Percentiles rank a stretch among this genome's conserved stretches.
phyloP scores from a whole-genome alignment of 169 alveolate genomes.

The Plasmodium vinckei region DNA sequence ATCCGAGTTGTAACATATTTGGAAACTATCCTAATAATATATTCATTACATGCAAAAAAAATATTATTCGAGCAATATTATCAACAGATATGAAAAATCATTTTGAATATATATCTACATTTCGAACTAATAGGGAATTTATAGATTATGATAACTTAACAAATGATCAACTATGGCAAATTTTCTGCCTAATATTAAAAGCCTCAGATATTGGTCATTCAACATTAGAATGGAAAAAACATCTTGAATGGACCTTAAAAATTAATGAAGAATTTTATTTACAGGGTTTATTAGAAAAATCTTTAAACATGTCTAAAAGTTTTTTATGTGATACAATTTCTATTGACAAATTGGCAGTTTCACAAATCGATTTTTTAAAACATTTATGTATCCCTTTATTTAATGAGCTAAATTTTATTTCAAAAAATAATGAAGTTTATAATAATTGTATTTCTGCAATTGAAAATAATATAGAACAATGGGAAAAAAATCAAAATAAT shows the following conservation, averaged over 20 bases:
- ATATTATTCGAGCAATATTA: constrained; percentile 91
- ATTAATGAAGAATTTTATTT: constrained; percentile 93
- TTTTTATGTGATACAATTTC: constrained; percentile 81
- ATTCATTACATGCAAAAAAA: constrained; percentile 80
- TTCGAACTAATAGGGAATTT: constrained; percentile 80
- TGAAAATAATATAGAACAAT: constrained; percentile 66
- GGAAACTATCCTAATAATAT: constrained; percentile 64
- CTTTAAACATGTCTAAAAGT: constrained; percentile 79
- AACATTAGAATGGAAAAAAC: constrained; percentile 91
- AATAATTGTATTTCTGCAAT: constrained; percentile 46
- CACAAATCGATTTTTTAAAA: constrained; percentile 82
- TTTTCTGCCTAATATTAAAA: constrained; percentile 89
- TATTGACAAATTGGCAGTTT: constrained; percentile 78
- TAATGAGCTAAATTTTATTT: constrained; percentile 39
- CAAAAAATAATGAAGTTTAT: constrained; percentile 45
- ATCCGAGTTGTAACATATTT: constrained; percentile 75
- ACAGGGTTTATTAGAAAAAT: constrained; percentile 90
- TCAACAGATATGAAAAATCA: constrained; percentile 95
- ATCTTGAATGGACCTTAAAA: constrained; percentile 90
- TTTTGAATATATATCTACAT: constrained; percentile 90
- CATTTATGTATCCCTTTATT: constrained; percentile 66
- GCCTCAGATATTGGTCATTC: constrained; percentile 95
- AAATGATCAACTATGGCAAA: constrained; percentile 87
- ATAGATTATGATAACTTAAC: constrained; percentile 77
- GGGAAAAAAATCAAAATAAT: constrained; percentile 49